Evolutionary conservation across 257 asterid genomes (phyloP).

Genomic region (Primulina tabacum): DNA sequence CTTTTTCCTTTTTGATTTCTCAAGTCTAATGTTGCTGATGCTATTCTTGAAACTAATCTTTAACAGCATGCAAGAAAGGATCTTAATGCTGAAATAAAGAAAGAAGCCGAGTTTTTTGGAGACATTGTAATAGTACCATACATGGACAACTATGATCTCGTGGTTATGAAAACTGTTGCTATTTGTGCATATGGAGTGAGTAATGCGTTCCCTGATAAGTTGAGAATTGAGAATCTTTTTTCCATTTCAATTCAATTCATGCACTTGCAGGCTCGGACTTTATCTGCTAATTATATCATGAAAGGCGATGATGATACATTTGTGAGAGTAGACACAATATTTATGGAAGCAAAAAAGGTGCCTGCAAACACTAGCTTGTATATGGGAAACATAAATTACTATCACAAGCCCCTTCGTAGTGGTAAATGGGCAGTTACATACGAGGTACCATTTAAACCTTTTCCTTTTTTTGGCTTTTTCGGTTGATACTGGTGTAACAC

Average conservation of each 20-base stretch:
- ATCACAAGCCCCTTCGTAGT: conserved; percentile 78
- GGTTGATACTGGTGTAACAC: neutral
- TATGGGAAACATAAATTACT: conserved; percentile 82
- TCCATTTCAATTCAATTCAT: conserved; percentile 1
- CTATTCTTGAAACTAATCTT: conserved; percentile 24
- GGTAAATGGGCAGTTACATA: conserved; percentile 97
- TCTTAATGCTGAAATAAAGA: conserved; percentile 64
- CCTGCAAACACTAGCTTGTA: conserved; percentile 58
- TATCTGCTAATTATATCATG: conserved; percentile 72
- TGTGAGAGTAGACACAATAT: conserved; percentile 78
- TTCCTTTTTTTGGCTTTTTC: conserved; percentile 6
- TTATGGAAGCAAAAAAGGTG: conserved; percentile 60
- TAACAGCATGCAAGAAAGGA: conserved; percentile 77
- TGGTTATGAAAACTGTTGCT: conserved; percentile 90
- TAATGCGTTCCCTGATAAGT: conserved; percentile 8
- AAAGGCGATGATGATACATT: conserved; percentile 93
- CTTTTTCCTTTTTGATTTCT: neutral
- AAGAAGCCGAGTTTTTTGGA: conserved; percentile 91
- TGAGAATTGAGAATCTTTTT: conserved; percentile 13
- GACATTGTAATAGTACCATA: conserved; percentile 88
- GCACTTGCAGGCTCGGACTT: conserved; percentile 54
- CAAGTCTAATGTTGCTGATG: neutral
- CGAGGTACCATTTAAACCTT: conserved; percentile 45
- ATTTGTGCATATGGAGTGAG: conserved; percentile 93
- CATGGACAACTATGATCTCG: conserved; percentile 91